phyloP scores from a whole-genome alignment of 2,329 filamentous ascomycete genomes.

The Diaporthe eres region DNA sequence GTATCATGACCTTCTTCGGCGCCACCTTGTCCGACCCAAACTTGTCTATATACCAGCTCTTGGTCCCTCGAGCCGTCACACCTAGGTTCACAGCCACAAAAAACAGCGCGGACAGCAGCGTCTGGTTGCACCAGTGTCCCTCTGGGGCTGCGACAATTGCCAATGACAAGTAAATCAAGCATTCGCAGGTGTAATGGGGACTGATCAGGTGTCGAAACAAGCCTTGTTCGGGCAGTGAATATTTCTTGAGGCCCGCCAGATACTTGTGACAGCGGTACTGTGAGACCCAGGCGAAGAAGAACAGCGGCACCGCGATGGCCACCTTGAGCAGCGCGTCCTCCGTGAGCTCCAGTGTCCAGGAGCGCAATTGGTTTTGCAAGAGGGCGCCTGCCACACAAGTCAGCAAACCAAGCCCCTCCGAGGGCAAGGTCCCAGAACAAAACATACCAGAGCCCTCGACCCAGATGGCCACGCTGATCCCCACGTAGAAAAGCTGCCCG shows the following conservation, averaged over 20 bases:
- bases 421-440: not conserved
- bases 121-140: conserved; percentile 77
- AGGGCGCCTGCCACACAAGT: conserved; percentile 51
- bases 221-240: conserved; percentile 82
- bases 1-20: conserved; percentile 82
- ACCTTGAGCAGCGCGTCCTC: conserved; percentile 59
- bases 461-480: conserved; percentile 84
- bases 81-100: conserved; percentile 88
- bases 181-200: conserved; percentile 94
- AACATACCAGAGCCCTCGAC: conserved; percentile 81
- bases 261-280: conserved; percentile 83
- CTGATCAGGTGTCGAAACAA: conserved; percentile 82
- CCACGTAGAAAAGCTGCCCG: conserved; percentile 82
- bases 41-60: conserved; percentile 81
- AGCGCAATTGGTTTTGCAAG: conserved; percentile 40
- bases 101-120: conserved; percentile 76
- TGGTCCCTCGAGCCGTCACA: conserved; percentile 83
- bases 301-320: conserved; percentile 71
- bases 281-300: conserved; percentile 77
- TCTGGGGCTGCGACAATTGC: conserved; percentile 80
- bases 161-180: conserved; percentile 85
- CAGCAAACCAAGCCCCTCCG: not conserved
- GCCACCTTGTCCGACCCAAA: conserved; percentile 78
- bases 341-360: conserved; percentile 34
- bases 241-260: conserved; percentile 81